These are phyloP conservation scores for Aegle marmelos DNA, from an alignment of 345 rosid genomes.

Conservation along the genomic window DNA sequence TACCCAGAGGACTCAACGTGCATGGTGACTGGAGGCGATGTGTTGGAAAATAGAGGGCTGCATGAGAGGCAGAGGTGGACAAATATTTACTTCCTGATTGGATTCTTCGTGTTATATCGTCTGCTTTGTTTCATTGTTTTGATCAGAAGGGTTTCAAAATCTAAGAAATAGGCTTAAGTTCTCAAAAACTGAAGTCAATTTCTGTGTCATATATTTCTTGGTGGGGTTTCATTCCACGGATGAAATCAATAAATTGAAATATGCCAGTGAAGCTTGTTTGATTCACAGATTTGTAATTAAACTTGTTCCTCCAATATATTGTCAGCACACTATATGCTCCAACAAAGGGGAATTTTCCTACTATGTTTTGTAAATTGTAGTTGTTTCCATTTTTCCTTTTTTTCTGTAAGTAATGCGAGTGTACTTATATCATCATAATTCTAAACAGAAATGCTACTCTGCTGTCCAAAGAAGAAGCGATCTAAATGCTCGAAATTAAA, in stretches of 20 bases:
- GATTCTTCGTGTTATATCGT: conserved; percentile 83
- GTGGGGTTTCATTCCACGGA: background rate
- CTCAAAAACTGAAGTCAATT: background rate
- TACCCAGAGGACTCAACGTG: conserved; percentile 47
- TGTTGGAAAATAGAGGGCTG: conserved; percentile 66
- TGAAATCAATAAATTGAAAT: conserved; percentile 2
- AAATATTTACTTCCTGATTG: conserved; percentile 66
- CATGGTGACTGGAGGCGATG: conserved; percentile 68
- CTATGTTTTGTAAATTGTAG: background rate
- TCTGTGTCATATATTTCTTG: too few relatives aligned
- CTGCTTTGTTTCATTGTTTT: conserved; percentile 66
- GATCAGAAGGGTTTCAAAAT: conserved; percentile 72
- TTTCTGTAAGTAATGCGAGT: too few relatives aligned
- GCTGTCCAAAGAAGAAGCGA: too few relatives aligned
- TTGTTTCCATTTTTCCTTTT: too few relatives aligned
- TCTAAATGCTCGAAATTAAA: too few relatives aligned
- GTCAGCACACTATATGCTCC: background rate
- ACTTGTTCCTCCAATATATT: background rate
- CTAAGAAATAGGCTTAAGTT: conserved; percentile 42
- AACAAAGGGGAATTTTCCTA: background rate
- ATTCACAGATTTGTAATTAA: background rate
- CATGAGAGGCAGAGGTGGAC: conserved; percentile 66
- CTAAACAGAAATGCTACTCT: too few relatives aligned
- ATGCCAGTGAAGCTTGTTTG: background rate
- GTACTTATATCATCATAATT: too few relatives aligned